Evolutionary conservation across 208 protist genomes (phyloP), one percentile per base, ranked within the genome.

Genomic region (Trypanosoma lewisi): DNA sequence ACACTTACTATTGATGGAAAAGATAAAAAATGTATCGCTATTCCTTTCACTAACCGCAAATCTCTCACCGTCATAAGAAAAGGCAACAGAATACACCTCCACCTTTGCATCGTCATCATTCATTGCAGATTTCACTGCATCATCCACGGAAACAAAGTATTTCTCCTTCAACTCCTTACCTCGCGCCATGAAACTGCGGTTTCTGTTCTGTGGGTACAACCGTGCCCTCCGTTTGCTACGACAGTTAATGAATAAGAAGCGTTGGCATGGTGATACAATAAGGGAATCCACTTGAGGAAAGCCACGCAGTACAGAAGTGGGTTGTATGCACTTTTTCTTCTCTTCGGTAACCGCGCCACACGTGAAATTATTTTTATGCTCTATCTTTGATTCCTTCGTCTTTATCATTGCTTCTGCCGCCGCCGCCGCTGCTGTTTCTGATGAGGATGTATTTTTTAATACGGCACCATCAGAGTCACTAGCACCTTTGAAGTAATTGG

Each of bases 161-260:
- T 81, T 79, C 51, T 81, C 73, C 47, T 85, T 75, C 42, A 88
- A 63, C 44, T 78, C 79, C 59, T 85, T 88, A 34, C 85, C 85
- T 16, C 68, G 71, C 19, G 52, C 31, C 71, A 86, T 63, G 56
- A 88, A 86, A 31, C 57, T 50, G 34, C 63, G 49, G 31, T 72
- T 64, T 14, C 67, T 65, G 57, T 70, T 73, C 53, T 86, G 82
- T 31, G 75, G 78, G 53, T 85, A 89, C 31, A 89, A 55, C 16
- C 66, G 65, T 4, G 78, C 77, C 47, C 61, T 69, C 21, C 78
- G 73, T 66, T 93, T 93, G 71, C 73, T 82, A 66, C 80, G 75
- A 57, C 82, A 85, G 14, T 79, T 72, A 16, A 89, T 73, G n/a
- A 92, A 66, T 25, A 92, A 44, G 59, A 77, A 85, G 31, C 71